Evolutionary conservation across 805 yeast species (phyloP), one percentile per base, ranked within the genome.

Genomic region (Schwanniomyces occidentalis): DNA sequence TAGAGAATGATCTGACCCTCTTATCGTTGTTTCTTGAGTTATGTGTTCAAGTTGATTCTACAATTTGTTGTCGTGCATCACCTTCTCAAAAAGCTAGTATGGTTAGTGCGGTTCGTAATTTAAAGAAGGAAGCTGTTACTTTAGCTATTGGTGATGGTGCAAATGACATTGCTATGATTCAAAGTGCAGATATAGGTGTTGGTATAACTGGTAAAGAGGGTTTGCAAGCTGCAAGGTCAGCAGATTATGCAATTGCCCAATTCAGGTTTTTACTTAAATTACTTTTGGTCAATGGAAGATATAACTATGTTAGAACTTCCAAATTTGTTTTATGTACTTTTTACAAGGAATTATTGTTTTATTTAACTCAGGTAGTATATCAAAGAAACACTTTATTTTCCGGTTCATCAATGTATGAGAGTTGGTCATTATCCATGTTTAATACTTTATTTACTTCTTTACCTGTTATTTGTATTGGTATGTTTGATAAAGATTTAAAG

Each of bases 141-240:
- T 70, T 93, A 42, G 99, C 99, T 0, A 85, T 93, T 54, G 99
- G 99, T 6, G 99, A 93, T 63, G 99, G 99, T 45, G 99, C 99
- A 2, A 93, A 93, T 56, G 99, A 93, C 61, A 90, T 93, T 55
- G 98, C 99, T 1, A 93, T 93, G 99, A 93, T 93, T 42, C 97
- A 93, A 64, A 84, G 95, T 52, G 99, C 99, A 0, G 98, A 93
- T 60, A 88, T 93, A 37, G 99, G 99, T 18, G 78, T 93, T 43
- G 99, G 99, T 18, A 93, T 93, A 34, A 90, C 98, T 1, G 99
- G 99, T 23, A 85, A 84, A 48, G 99, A 93, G 62, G 99, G 99
- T 2, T 65, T 93, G 27, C 99, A 93, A 53, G 99, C 99, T 0
- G 96, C 99, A 0, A 71, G 99, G 49, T 75, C 96, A 0, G 82